Evolutionary conservation across 768 basidiomycete species (phyloP).

Genomic region (Agaricus blazei): DNA sequence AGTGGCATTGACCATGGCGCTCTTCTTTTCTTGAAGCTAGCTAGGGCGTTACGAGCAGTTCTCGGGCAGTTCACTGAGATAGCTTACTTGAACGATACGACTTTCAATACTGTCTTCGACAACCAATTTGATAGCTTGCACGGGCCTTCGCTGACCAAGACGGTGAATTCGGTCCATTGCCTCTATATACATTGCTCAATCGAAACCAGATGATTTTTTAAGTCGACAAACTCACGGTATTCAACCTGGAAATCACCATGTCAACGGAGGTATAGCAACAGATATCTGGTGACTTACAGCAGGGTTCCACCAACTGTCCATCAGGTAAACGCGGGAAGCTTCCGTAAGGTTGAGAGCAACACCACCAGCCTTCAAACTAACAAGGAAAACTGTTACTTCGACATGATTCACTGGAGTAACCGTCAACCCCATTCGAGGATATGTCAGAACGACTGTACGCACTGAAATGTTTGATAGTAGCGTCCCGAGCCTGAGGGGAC

Average conservation of each 20-base stretch:
- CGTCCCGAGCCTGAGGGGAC: constrained; percentile 93
- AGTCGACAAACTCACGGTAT: constrained; percentile 54
- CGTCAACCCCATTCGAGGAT: not conserved
- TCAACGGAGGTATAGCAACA: not conserved
- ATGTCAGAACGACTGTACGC: constrained; percentile 20
- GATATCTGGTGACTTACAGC: constrained; percentile 45
- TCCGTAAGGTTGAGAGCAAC: constrained; percentile 88
- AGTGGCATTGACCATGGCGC: constrained; percentile 90
- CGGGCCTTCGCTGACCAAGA: constrained; percentile 90
- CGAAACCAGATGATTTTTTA: not conserved
- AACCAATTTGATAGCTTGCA: constrained; percentile 89
- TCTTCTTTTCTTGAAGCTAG: constrained; percentile 94
- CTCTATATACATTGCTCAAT: constrained; percentile 39
- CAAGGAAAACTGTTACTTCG: constrained; percentile 95
- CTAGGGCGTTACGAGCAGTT: not conserved
- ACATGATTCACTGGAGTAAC: constrained; percentile 74
- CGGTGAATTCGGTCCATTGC: constrained; percentile 98
- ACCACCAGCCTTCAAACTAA: constrained; percentile 94
- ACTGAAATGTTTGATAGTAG: constrained; percentile 95
- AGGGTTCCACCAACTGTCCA: constrained; percentile 99
- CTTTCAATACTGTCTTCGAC: constrained; percentile 96
- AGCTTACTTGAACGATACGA: constrained; percentile 77
- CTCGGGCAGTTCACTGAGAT: not conserved
- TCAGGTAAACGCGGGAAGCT: constrained; percentile 90
- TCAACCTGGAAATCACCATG: constrained; percentile 46